Percentiles rank a stretch among this genome's conserved stretches.
These are phyloP conservation scores for Brassica juncea DNA, from an alignment of 345 rosid species.

Conservation along the genomic window DNA sequence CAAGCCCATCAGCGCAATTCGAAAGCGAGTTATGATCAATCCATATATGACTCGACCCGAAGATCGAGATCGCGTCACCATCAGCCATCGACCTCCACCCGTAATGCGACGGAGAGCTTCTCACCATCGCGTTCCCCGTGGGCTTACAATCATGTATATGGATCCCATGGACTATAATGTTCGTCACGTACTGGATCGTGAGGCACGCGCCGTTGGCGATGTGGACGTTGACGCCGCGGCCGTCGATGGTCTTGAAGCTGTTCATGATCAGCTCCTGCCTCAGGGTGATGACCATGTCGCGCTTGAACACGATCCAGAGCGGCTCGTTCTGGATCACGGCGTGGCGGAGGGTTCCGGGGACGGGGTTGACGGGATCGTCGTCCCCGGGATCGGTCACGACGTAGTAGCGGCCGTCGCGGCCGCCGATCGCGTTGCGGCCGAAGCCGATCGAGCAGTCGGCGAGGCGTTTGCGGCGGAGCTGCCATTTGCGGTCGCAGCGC, in stretches of 20 bases:
- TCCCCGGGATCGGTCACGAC: conserved; percentile 59
- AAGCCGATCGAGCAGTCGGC: conserved; percentile 78
- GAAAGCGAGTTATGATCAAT: conserved; percentile 88
- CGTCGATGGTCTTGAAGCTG: conserved; percentile 83
- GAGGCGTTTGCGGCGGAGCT: conserved; percentile 52
- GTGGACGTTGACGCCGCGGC: conserved; percentile 64
- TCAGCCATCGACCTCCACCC: conserved; percentile 81
- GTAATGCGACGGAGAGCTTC: conserved; percentile 79
- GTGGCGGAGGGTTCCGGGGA: conserved; percentile 76
- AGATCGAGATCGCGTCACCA: conserved; percentile 73
- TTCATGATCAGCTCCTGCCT: conserved; percentile 88
- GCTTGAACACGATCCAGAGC: conserved; percentile 75
- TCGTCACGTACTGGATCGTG: conserved; percentile 67
- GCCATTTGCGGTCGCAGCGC: conserved; percentile 71
- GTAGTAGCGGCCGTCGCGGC: conserved; percentile 71
- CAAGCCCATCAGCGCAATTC: conserved; percentile 78
- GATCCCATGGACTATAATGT: conserved; percentile 71
- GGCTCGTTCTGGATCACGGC: conserved; percentile 82
- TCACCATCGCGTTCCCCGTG: conserved; percentile 79
- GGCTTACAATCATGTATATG: conserved; percentile 71
- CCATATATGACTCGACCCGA: conserved; percentile 83
- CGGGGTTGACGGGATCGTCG: conserved; percentile 61
- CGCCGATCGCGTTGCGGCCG: conserved; percentile 79
- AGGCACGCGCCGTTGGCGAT: conserved; percentile 64
- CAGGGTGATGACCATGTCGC: conserved; percentile 70